Evolutionary conservation across 495 filamentous ascomycete genomes (phyloP).

Genomic region (Aspergillus mulundensis): DNA sequence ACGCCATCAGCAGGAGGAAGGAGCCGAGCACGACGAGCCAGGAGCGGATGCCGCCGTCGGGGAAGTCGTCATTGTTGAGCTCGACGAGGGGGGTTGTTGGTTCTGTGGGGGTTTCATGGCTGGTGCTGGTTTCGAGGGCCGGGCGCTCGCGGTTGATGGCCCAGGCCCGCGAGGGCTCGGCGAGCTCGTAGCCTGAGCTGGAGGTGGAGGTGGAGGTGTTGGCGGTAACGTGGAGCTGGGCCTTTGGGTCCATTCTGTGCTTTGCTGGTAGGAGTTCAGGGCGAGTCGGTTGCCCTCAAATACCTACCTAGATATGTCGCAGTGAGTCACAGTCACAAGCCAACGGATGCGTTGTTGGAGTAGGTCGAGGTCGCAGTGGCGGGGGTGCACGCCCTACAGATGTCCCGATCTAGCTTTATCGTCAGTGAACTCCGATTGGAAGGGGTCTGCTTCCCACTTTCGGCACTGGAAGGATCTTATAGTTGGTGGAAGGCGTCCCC

Average conservation of each 20-base stretch:
- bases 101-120: not conserved
- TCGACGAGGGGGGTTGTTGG: not conserved
- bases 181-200: conserved; percentile 3
- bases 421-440: not conserved
- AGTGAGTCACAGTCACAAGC: not conserved
- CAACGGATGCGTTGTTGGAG: not conserved
- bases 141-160: not conserved
- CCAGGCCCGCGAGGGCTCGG: not conserved
- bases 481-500: not conserved
- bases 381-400: too few species aligned
- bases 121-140: too few species aligned
- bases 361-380: not conserved
- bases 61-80: conserved; percentile 37
- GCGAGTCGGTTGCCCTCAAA: not conserved
- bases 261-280: not conserved
- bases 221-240: not conserved
- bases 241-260: not conserved
- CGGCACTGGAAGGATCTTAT: too few species aligned
- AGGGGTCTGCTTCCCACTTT: not conserved
- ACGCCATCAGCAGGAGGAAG: conserved; percentile 57
- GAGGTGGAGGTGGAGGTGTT: not conserved
- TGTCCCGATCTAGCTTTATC: too few species aligned
- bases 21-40: conserved; percentile 64
- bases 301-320: not conserved
- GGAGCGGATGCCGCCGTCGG: conserved; percentile 56